Conservation (phyloP, 768 basidiomycete genomes). For the Podaxis sp. region DNA sequence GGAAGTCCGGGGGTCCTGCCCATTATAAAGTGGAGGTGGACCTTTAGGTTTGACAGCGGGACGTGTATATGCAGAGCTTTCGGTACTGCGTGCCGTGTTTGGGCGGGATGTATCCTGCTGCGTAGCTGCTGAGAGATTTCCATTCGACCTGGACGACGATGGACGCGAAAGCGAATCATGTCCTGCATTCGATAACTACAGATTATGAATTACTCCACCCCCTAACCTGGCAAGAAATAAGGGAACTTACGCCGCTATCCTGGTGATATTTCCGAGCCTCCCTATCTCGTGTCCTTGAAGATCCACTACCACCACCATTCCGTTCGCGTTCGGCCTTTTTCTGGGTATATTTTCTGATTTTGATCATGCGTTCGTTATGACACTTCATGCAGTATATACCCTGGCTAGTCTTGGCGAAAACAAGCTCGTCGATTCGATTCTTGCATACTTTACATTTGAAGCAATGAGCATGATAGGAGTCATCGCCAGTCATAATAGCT, state of each 20-base stretch:
- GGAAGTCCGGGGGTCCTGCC: conserved; percentile 10
- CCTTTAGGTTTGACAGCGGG: conserved; percentile 28
- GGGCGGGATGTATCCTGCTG: conserved; percentile 21
- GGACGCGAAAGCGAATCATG: conserved; percentile 11
- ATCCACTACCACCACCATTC: conserved; percentile 41
- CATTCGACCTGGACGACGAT: conserved; percentile 17
- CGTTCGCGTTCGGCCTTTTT: conserved; percentile 73
- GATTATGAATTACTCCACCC: not conserved
- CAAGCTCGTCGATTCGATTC: conserved; percentile 94
- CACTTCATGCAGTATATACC: conserved; percentile 99
- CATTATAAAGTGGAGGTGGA: conserved; percentile 35
- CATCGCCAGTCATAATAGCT: conserved; percentile 99
- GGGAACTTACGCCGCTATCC: conserved; percentile 42
- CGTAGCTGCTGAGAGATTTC: conserved; percentile 5
- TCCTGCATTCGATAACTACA: conserved; percentile 12
- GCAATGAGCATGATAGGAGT: conserved; percentile 97
- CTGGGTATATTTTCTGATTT: conserved; percentile 88
- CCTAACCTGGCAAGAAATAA: conserved; percentile 6
- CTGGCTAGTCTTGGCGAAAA: conserved; percentile 97
- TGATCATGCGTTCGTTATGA: conserved; percentile 95
- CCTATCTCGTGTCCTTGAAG: conserved; percentile 42
- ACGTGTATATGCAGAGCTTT: conserved; percentile 10
- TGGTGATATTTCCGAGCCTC: conserved; percentile 37
- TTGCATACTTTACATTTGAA: conserved; percentile 97
- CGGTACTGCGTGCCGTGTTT: conserved; percentile 22